A percentile compares a stretch with the other conserved stretches of the same genome.
Evolutionary conservation across 2,329 filamentous ascomycete species (phyloP).

Genomic region (Hypoxylon sp.): DNA sequence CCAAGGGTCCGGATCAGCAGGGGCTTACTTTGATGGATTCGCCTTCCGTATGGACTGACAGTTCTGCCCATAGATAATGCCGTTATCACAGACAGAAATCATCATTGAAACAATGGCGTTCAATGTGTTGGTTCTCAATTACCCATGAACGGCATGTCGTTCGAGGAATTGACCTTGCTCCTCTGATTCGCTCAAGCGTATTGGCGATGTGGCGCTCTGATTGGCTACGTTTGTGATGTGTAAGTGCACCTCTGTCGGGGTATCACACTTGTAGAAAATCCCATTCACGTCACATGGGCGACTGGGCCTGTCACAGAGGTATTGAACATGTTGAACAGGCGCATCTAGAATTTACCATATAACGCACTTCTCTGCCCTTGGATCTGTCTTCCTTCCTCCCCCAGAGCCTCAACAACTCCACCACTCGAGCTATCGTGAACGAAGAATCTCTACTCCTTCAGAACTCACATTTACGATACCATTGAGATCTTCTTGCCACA

Average conservation of each 20-base stretch:
- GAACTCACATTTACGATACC: background rate
- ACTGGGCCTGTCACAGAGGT: slow-evolving; percentile 17
- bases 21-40: background rate
- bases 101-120: slow-evolving; percentile 5
- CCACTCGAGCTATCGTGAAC: background rate
- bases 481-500: background rate
- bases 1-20: background rate
- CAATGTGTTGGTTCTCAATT: background rate
- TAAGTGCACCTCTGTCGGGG: slow-evolving; percentile 24
- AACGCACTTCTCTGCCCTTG: background rate
- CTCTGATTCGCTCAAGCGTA: slow-evolving; percentile 18
- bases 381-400: background rate
- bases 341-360: slow-evolving; percentile 30
- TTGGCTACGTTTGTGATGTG: slow-evolving; percentile 37
- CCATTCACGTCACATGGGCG: slow-evolving; percentile 33
- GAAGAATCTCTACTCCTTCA: background rate
- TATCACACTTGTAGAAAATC: slow-evolving; percentile 29
- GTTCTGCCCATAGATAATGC: background rate
- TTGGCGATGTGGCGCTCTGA: slow-evolving; percentile 7
- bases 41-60: background rate
- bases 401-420: slow-evolving; percentile 1
- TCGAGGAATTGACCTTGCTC: slow-evolving; percentile 8
- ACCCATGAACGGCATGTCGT: slow-evolving; percentile 9
- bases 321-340: slow-evolving; percentile 7
- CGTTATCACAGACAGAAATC: background rate